Base-by-base conservation (phyloP, 768 basidiomycete species). In the Rhizopogon vulgaris region DNA sequence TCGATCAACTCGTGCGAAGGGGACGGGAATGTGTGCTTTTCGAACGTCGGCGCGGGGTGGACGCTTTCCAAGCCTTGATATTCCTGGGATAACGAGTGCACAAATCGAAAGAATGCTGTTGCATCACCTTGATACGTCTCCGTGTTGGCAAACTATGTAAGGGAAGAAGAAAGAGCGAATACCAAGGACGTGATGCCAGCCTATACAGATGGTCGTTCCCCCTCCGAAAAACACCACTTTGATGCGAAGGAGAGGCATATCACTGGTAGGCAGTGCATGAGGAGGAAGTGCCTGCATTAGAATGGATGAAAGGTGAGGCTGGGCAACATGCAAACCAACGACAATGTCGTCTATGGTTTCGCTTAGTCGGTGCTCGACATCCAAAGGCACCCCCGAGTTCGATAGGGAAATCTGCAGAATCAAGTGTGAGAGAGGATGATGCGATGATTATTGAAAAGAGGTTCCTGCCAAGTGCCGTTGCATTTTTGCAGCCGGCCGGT, bases 131-230 rank as follows among this genome's bases (percentile, higher is more conserved):
- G n/a, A 34, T 11, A 11, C 32, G 32, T 9, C 32, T 10, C 32
- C 32, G 11, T 34, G 32, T 34, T 34, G 12, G 32, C 32, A 34
- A 12, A 34, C 32, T 34, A 34, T 34, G 32, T 34, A 34, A 34
- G 11, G 32, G 32, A 34, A 5, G 12, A 34, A 34, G 11, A 12
- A 11, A 12, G 30, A 9, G 10, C 12, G 48, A 49, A 28, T 49
- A 68, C 69, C 69, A 10, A 70, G 63, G 6, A 59, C 56, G 40
- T 70, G 69, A 38, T 70, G 60, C 69, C 67, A 70, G 4, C 63
- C 60, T n/a, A 70, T 53, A 22, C 65, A 68, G 24, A 69, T 58
- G 34, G 58, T 59, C 0, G 66, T 70, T 51, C 66, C 59, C 2
- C 32, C 22, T 3, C 47, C 46, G 2, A 64, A 55, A 18, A 66